phyloP scores from a whole-genome alignment of 2,329 filamentous ascomycete species.

The Cercospora sesami region DNA sequence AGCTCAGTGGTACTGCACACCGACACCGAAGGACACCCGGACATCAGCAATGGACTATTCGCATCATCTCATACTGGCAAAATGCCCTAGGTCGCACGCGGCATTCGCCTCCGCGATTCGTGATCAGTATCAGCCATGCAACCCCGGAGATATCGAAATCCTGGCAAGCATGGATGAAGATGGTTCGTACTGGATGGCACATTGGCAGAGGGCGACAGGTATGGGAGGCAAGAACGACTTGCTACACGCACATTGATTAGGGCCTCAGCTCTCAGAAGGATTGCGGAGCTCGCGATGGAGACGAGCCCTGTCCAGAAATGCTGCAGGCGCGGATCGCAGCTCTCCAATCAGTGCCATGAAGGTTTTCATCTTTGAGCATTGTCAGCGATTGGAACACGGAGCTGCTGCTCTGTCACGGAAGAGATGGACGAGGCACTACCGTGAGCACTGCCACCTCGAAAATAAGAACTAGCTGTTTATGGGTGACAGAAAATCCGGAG shows the following conservation, averaged over 20 bases:
- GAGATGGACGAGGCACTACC: neutral
- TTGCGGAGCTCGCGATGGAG: neutral
- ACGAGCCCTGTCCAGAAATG: neutral
- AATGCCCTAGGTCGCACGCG: neutral
- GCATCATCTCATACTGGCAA: neutral
- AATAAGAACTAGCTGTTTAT: neutral
- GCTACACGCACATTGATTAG: neutral
- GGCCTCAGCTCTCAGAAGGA: neutral
- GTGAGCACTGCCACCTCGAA: neutral
- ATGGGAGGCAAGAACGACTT: neutral
- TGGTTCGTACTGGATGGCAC: neutral
- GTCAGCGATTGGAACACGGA: neutral
- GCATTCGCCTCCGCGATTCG: neutral
- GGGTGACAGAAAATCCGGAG: neutral
- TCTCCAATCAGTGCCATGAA: neutral
- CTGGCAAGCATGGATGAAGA: neutral
- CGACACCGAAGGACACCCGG: neutral
- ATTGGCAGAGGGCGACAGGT: neutral
- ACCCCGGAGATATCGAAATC: neutral
- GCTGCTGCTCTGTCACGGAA: neutral
- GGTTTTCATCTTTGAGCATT: neutral
- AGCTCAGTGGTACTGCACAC: neutral
- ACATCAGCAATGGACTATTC: neutral
- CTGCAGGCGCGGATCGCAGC: neutral
- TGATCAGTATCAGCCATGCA: neutral